A percentile compares a stretch with the other conserved stretches of the same genome.
phyloP scores from a whole-genome alignment of 148 eudicot species.

The Chenopodium quinoa region DNA sequence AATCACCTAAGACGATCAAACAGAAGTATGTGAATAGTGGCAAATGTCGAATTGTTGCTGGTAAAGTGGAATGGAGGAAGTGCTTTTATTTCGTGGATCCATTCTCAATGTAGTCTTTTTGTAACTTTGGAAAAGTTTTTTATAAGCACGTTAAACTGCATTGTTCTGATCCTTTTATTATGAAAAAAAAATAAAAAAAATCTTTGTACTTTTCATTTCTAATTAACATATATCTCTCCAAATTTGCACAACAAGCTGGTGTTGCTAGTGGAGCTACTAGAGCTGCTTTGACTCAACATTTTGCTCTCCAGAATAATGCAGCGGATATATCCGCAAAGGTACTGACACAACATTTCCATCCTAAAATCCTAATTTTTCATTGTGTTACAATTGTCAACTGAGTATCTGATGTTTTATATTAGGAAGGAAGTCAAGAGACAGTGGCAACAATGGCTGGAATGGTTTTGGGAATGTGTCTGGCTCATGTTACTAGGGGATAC shows the following conservation, averaged over 20 bases:
- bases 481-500: slow-evolving; percentile 74
- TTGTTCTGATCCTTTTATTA: background rate
- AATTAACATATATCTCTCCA: slow-evolving; percentile 14
- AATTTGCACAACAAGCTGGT: slow-evolving; percentile 62
- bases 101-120: background rate
- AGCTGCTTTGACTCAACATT: slow-evolving; percentile 98
- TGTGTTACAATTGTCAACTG: slow-evolving; percentile 3
- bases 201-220: background rate
- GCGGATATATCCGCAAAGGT: slow-evolving; percentile 99
- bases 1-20: too few species aligned
- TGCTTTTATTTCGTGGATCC: background rate
- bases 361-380: background rate
- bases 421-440: slow-evolving; percentile 99
- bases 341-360: slow-evolving; percentile 14
- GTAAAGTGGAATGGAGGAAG: too few species aligned
- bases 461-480: slow-evolving; percentile 96
- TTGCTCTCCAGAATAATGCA: slow-evolving; percentile 94
- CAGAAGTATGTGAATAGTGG: too few species aligned
- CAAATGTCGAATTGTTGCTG: too few species aligned
- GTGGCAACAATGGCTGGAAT: slow-evolving; percentile 96
- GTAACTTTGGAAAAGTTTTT: background rate
- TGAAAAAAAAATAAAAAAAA: background rate
- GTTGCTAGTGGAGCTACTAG: slow-evolving; percentile 99
- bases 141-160: background rate
- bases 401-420: slow-evolving; percentile 18